Percentiles rank a stretch among this genome's conserved stretches.
phyloP scores from a whole-genome alignment of 495 filamentous ascomycete species.

The Penicillium cataractarum region DNA sequence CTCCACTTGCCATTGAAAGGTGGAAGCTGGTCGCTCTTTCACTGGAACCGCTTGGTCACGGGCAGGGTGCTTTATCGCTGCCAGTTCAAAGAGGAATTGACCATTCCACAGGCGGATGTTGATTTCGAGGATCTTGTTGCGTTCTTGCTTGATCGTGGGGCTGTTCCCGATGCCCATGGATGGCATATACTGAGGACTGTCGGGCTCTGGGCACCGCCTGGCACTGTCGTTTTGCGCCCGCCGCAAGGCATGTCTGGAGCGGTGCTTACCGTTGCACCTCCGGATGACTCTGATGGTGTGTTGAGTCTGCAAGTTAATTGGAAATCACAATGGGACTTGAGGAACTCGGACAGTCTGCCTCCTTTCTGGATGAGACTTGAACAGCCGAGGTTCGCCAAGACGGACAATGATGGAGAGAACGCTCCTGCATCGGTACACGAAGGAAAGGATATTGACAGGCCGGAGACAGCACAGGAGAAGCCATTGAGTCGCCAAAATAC shows the following conservation, averaged over 20 bases:
- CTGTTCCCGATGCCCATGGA: slow-evolving; percentile 11
- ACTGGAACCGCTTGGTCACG: slow-evolving; percentile 14
- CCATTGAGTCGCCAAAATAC: slow-evolving; percentile 2
- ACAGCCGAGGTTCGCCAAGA: not conserved
- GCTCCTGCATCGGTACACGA: not conserved
- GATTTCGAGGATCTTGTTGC: slow-evolving; percentile 13
- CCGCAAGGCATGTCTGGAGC: slow-evolving; percentile 3
- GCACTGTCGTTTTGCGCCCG: slow-evolving; percentile 5
- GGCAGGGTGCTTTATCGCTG: slow-evolving; percentile 12
- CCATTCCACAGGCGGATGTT: slow-evolving; percentile 10
- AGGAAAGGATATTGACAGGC: not conserved
- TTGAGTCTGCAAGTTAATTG: not conserved
- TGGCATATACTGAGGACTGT: slow-evolving; percentile 11
- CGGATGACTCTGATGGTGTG: not conserved
- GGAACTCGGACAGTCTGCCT: slow-evolving; percentile 1
- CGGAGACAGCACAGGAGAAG: not conserved
- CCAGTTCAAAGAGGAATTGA: slow-evolving; percentile 14
- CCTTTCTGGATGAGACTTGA: slow-evolving; percentile 1
- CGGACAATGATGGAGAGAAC: not conserved
- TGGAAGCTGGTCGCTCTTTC: slow-evolving; percentile 11
- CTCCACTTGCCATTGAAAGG: slow-evolving; percentile 9
- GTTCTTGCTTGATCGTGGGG: slow-evolving; percentile 14
- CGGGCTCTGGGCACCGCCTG: slow-evolving; percentile 14
- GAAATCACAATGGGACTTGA: not conserved
- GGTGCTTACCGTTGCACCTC: not conserved